A percentile compares a stretch with the other conserved stretches of the same genome.
Evolutionary conservation across 495 filamentous ascomycete genomes (phyloP).

Genomic region (Darksidea phi): DNA sequence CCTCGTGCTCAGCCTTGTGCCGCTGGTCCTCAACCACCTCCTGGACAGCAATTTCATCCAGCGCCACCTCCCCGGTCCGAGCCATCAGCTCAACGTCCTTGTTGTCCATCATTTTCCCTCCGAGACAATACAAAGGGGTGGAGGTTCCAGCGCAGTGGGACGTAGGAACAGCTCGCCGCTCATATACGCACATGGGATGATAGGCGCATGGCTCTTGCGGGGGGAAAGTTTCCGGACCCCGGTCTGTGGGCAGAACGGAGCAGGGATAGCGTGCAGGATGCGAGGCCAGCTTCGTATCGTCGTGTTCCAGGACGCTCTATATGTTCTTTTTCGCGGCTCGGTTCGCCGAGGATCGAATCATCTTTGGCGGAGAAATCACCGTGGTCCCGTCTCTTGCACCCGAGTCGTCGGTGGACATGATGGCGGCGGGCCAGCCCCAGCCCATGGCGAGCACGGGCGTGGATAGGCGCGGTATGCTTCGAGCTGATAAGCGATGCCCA

Average conservation of each 20-base stretch:
- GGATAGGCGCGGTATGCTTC: no score
- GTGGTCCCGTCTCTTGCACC: neutral
- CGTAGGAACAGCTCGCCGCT: slow-evolving; percentile 7
- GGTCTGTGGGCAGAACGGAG: neutral
- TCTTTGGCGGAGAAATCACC: neutral
- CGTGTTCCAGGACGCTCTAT: neutral
- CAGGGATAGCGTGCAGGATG: slow-evolving; percentile 4
- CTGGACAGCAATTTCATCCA: slow-evolving; percentile 15
- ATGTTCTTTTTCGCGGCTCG: neutral
- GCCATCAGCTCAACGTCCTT: slow-evolving; percentile 29
- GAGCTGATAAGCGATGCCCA: no score
- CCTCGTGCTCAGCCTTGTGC: slow-evolving; percentile 5
- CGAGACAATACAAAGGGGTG: neutral
- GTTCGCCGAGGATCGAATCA: neutral
- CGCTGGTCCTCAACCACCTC: slow-evolving; percentile 21
- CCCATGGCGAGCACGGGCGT: no score
- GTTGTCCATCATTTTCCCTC: slow-evolving; percentile 6
- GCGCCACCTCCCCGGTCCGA: neutral
- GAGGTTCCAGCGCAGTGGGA: slow-evolving; percentile 15
- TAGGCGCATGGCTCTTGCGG: slow-evolving; percentile 9
- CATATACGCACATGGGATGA: slow-evolving; percentile 9
- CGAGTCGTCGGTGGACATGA: neutral
- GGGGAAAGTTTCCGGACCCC: slow-evolving; percentile 19
- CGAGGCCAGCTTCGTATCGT: neutral
- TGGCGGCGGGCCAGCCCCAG: neutral